A percentile compares a stretch with the other conserved stretches of the same genome.
Evolutionary conservation across 208 protist genomes (phyloP).

Genomic region (Naegleria lovaniensis): DNA sequence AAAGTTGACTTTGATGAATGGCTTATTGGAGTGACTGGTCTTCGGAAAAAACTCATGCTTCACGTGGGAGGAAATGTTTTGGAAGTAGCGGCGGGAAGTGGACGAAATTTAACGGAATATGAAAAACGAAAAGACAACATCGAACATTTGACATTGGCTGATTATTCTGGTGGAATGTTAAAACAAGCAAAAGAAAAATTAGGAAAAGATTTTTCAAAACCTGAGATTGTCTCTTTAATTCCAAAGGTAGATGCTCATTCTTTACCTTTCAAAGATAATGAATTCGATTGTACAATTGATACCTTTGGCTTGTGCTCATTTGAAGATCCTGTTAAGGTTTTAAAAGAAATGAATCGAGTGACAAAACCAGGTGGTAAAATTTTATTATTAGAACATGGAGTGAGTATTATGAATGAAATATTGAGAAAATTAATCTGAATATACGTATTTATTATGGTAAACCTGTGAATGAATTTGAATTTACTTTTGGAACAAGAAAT

Average conservation of each 20-base stretch:
- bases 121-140: too few species aligned
- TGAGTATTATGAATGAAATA: slow-evolving; percentile 41
- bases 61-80: neutral
- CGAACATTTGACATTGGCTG: neutral
- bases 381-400: slow-evolving; percentile 74
- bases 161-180: slow-evolving; percentile 1
- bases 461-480: too few species aligned
- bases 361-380: slow-evolving; percentile 73
- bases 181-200: slow-evolving; percentile 5
- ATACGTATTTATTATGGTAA: neutral
- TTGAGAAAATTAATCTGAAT: neutral
- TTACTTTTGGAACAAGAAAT: neutral
- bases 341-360: slow-evolving; percentile 75
- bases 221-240: neutral
- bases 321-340: slow-evolving; percentile 71
- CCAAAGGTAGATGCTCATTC: slow-evolving; percentile 37
- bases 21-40: neutral
- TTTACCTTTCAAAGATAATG: slow-evolving; percentile 70
- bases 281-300: slow-evolving; percentile 76
- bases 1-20: slow-evolving; percentile 16
- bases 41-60: neutral
- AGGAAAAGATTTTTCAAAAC: neutral
- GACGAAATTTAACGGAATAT: neutral
- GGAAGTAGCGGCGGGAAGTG: neutral
- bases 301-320: slow-evolving; percentile 80